phyloP scores from a whole-genome alignment of 2,329 filamentous ascomycete species.

The Onygenales sp. region DNA sequence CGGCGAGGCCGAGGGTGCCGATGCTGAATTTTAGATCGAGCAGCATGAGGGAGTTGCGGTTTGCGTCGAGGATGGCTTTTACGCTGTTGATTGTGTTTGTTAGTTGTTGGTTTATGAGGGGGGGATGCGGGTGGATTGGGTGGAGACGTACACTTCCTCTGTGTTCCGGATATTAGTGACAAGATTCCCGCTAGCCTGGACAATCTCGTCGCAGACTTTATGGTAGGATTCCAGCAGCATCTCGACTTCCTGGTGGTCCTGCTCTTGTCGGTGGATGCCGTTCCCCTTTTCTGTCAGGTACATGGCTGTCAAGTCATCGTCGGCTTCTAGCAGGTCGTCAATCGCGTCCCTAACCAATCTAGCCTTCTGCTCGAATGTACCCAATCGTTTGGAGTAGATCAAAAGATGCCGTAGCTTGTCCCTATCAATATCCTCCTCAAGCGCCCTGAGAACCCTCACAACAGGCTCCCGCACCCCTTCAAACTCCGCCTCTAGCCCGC shows the following conservation, averaged over 20 bases:
- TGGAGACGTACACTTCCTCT: constrained; percentile 80
- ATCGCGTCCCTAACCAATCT: constrained; percentile 89
- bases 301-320: constrained; percentile 91
- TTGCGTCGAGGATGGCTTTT: constrained; percentile 93
- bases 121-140: no score
- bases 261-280: constrained; percentile 61
- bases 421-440: constrained; percentile 93
- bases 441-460: constrained; percentile 73
- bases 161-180: constrained; percentile 95
- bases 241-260: constrained; percentile 94
- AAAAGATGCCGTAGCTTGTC: constrained; percentile 86
- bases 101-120: not conserved
- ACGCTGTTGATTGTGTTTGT: constrained; percentile 47
- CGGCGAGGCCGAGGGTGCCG: constrained; percentile 84
- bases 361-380: constrained; percentile 95
- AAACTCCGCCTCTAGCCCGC: constrained; percentile 86
- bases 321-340: constrained; percentile 88
- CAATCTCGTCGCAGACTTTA: constrained; percentile 95
- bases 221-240: constrained; percentile 96
- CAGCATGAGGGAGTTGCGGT: constrained; percentile 96
- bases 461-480: constrained; percentile 89
- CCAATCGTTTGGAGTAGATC: constrained; percentile 89
- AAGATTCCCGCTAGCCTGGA: constrained; percentile 85
- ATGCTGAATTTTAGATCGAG: constrained; percentile 95
- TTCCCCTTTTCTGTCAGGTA: constrained; percentile 83